phyloP scores from a whole-genome alignment of 345 rosid species.

The Citrus maxima region DNA sequence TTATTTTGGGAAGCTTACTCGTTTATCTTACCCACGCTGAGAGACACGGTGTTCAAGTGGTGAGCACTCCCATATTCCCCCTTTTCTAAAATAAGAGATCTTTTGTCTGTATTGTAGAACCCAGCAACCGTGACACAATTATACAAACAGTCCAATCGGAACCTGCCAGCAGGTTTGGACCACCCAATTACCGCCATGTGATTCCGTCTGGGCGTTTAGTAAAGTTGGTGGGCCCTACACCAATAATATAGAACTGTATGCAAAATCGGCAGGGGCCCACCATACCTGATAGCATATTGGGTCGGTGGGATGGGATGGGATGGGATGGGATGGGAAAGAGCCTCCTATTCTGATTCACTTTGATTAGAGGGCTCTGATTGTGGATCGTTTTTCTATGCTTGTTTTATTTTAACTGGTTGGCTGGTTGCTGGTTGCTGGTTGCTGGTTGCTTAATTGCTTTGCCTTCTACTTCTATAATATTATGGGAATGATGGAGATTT shows the following conservation, averaged over 20 bases:
- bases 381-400: neutral
- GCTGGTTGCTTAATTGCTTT: too few relatives aligned
- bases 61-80: slow-evolving; percentile 16
- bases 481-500: neutral
- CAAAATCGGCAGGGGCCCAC: neutral
- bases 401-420: neutral
- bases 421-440: too few relatives aligned
- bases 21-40: slow-evolving; percentile 77
- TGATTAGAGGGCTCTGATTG: neutral
- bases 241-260: neutral
- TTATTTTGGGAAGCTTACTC: slow-evolving; percentile 70
- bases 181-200: neutral
- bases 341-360: neutral
- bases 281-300: too few relatives aligned
- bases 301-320: too few relatives aligned
- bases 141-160: neutral
- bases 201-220: neutral
- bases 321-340: too few relatives aligned
- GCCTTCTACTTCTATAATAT: too few relatives aligned
- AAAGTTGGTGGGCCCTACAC: neutral
- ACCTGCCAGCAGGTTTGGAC: neutral
- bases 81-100: neutral
- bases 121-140: neutral
- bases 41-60: slow-evolving; percentile 77
- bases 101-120: neutral